phyloP scores from a whole-genome alignment of 1,139 yeast genomes.

The Nakaseomyces sp. region DNA sequence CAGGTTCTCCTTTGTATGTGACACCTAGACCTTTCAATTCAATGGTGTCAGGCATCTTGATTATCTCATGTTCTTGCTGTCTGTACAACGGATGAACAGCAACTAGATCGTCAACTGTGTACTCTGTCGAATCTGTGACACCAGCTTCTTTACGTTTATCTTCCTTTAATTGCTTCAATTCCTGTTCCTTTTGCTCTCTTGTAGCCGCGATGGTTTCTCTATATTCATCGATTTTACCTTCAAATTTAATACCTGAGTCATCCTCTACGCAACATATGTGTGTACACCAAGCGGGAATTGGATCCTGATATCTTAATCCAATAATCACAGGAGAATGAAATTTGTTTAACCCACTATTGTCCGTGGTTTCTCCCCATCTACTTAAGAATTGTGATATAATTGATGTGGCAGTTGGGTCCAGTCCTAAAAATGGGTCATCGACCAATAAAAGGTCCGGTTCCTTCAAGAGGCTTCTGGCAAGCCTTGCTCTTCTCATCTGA shows the following conservation, averaged over 20 bases:
- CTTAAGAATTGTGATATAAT: slow-evolving; percentile 48
- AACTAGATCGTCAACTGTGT: slow-evolving; percentile 17
- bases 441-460: slow-evolving; percentile 60
- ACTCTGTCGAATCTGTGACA: slow-evolving; percentile 6
- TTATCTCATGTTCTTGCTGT: slow-evolving; percentile 14
- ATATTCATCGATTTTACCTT: slow-evolving; percentile 41
- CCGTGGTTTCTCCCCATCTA: slow-evolving; percentile 14
- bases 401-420: slow-evolving; percentile 66
- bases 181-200: slow-evolving; percentile 17
- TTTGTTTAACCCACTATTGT: slow-evolving; percentile 12
- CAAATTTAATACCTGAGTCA: slow-evolving; percentile 41
- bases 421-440: slow-evolving; percentile 88
- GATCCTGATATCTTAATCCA: slow-evolving; percentile 72
- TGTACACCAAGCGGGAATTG: slow-evolving; percentile 69
- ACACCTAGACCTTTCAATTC: slow-evolving; percentile 60
- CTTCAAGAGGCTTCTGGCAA: slow-evolving; percentile 63
- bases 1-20: slow-evolving; percentile 51
- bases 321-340: slow-evolving; percentile 38
- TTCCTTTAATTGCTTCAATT: slow-evolving; percentile 14
- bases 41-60: slow-evolving; percentile 36
- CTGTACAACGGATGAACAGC: slow-evolving; percentile 21
- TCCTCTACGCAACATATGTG: slow-evolving; percentile 54
- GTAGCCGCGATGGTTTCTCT: slow-evolving; percentile 25
- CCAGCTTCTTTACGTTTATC: slow-evolving; percentile 7
- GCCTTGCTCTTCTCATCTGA: slow-evolving; percentile 80